Evolutionary conservation across 2,329 filamentous ascomycete genomes (phyloP).

Genomic region (Xylaria sp.): DNA sequence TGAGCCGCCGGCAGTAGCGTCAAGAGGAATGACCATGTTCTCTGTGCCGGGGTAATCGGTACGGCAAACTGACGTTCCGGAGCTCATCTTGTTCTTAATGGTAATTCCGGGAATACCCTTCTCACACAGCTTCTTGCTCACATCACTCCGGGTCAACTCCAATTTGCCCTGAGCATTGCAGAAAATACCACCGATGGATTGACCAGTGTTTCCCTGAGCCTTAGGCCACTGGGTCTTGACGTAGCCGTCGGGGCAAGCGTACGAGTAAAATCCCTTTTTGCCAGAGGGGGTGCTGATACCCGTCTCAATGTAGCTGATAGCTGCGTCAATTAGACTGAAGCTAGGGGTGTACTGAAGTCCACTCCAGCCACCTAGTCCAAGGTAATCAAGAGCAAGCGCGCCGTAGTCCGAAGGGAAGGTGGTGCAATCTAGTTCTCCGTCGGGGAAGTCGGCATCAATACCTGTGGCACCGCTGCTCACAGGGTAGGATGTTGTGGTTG

Average conservation of each 20-base stretch:
- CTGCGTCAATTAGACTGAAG: conserved; percentile 58
- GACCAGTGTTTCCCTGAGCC: conserved; percentile 79
- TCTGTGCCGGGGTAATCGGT: conserved; percentile 97
- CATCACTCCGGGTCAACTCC: conserved; percentile 75
- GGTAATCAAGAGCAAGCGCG: conserved; percentile 75
- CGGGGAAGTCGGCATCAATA: conserved; percentile 76
- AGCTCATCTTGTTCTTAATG: conserved; percentile 77
- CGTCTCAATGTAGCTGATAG: conserved; percentile 74
- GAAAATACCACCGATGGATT: conserved; percentile 89
- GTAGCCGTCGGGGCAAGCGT: conserved; percentile 90
- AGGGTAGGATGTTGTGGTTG: conserved; percentile 45
- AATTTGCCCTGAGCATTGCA: conserved; percentile 81
- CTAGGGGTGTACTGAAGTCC: conserved; percentile 76
- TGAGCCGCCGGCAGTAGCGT: conserved; percentile 67
- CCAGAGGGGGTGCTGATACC: conserved; percentile 67
- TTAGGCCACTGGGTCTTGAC: conserved; percentile 91
- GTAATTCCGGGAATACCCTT: conserved; percentile 75
- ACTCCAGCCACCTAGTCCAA: conserved; percentile 78
- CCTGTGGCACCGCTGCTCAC: conserved; percentile 58
- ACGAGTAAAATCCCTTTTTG: conserved; percentile 82
- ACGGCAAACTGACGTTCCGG: conserved; percentile 82
- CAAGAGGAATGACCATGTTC: conserved; percentile 82
- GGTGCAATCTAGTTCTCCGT: conserved; percentile 76
- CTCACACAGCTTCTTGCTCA: conserved; percentile 77
- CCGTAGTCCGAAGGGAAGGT: conserved; percentile 85